Base-by-base conservation (phyloP, 2,329 filamentous ascomycete species). In the Diaporthe vexans region DNA sequence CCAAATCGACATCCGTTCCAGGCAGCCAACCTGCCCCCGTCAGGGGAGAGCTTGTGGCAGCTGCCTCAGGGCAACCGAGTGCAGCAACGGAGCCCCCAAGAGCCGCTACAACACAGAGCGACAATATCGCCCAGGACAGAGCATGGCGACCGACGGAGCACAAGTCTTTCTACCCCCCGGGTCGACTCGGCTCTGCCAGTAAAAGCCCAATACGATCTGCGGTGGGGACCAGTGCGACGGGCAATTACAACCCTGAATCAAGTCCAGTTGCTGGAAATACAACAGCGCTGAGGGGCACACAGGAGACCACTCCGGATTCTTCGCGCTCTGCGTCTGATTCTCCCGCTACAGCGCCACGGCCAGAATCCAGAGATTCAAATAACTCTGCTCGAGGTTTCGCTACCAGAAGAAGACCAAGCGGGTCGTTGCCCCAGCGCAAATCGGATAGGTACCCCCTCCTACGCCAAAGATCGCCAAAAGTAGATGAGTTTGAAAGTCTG, bases 401-500 rank as follows among this genome's bases (percentile, higher is more conserved):
- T 24, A 1, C 35, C 10, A 63, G 24, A 15, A 56, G 24, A 17
- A 29, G 24, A 46, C 33, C 40, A 51, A 33, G 29, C 11, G 21
- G 7, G 29, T 48, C 35, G 7, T 24, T 46, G 43, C 56, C 68
- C 17, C 56, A 40, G 56, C 46, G 51, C 7, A 35, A 68, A 46
- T 68, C 54, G 19, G 56, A 69, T 33, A 57, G 37, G 29, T 76
- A 69, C 37, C 72, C 69, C n/a, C 59, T 69, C 17, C 68, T 76
- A 24, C 68, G 54, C 26, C 54, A 68, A 21, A 74, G 33, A 54
- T 37, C 24, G 37, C n/a, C 68, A 24, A 72, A n/a, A 21, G 24
- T 72, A 4, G 63, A 76, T 51, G 40, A 61, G 33, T 76, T 76
- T 35, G 72, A 76, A 43, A 61, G 68, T 15, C 46, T 76, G 59